phyloP scores from a whole-genome alignment of 768 basidiomycete species.

The Albatrellus ellisii region DNA sequence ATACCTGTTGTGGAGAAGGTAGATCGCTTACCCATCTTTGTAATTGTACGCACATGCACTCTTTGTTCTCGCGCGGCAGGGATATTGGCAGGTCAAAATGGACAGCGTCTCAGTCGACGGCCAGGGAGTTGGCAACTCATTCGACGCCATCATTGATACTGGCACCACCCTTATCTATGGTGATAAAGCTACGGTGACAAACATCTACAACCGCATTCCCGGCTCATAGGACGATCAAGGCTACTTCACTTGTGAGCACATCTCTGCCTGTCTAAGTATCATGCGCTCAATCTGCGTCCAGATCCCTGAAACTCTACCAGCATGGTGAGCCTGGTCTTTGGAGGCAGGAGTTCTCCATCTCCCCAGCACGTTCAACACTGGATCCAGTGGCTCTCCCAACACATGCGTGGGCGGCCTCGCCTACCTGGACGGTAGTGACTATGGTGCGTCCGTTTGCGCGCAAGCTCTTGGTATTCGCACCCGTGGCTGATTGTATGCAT shows the following conservation, averaged over 20 bases:
- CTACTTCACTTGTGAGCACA: too few species aligned
- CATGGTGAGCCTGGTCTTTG: too few species aligned
- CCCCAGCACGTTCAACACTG: slow-evolving; percentile 18
- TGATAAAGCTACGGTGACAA: neutral
- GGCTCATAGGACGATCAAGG: too few species aligned
- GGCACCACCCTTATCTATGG: slow-evolving; percentile 21
- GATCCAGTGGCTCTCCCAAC: slow-evolving; percentile 9
- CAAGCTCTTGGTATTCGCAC: too few species aligned
- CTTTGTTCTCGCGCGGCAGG: neutral
- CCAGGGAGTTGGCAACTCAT: neutral
- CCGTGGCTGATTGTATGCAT: too few species aligned
- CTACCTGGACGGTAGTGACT: too few species aligned
- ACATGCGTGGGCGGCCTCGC: slow-evolving; percentile 13
- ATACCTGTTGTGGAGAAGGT: slow-evolving; percentile 1
- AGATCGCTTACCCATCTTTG: neutral
- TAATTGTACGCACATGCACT: slow-evolving; percentile 17
- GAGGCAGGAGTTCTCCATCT: too few species aligned
- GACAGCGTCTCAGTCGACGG: slow-evolving; percentile 16
- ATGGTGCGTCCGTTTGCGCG: neutral
- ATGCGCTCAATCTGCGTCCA: too few species aligned
- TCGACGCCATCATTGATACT: slow-evolving; percentile 19
- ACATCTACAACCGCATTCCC: neutral
- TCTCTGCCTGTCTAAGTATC: too few species aligned
- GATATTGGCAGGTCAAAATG: slow-evolving; percentile 13
- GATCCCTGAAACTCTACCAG: too few species aligned